Evolutionary conservation across 78 protist species (phyloP), one percentile per base, ranked within the genome.

Genomic region (Dictyostelium brefeldianum): DNA sequence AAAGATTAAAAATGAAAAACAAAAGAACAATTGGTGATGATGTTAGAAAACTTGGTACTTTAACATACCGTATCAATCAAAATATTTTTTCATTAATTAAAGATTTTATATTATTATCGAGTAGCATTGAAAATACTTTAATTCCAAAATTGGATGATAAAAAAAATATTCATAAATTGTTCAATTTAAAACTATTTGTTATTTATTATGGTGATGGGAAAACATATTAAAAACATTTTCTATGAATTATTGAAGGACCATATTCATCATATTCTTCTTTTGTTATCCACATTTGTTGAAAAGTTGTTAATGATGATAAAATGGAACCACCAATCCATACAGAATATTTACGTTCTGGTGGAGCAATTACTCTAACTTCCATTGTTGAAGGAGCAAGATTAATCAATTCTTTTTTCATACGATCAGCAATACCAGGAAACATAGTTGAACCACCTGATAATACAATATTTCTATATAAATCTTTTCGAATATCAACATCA

Each of bases 301-400:
- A 97, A 12, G 97, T 25, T 43, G 62, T 8, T 8, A 96, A 73
- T 4, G 95, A 78, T 51, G 97, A 43, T 10, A 97, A 20, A 53
- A 97, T 95, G 12, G 98, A 95, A 10, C 97, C 98, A 22, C 98
- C 98, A 20, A 97, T 92, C 98, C 98, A 97, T 4, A 74, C 90
- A 11, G 81, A 54, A 84, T 80, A 87, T 36, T 89, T 77, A 14
- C 97, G 87, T 31, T 96, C 96, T 4, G 82, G 91, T 50, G 97
- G 97, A 17, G 96, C 94, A 51, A 80, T 20, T 6, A 97, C 77
- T 31, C 51, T 67, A 9, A 97, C 79, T 6, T 54, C 18, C 29
- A 67, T 67, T 4, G 75, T 31, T 25, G 89, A 22, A 48, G 95
- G 98, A 5, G 94, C 96, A 17, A 90, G 89, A 11, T 25, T 10